Percentiles rank a stretch among this genome's conserved stretches.
These are phyloP conservation scores for Dactylorhiza incarnata DNA, from an alignment of 106 monocot species.

Conservation along the genomic window DNA sequence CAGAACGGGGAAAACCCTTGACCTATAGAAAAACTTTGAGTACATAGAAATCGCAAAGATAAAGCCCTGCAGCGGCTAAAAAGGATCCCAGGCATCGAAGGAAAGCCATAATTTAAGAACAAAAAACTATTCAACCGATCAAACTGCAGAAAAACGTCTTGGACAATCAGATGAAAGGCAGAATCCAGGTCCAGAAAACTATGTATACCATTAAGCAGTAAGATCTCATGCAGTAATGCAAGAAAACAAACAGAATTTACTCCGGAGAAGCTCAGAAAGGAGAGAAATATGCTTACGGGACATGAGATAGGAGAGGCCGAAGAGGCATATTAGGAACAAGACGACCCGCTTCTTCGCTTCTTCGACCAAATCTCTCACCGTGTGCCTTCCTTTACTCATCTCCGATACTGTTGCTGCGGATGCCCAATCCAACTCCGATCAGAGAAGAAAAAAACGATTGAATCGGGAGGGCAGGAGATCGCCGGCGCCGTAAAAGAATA, in stretches of 20 bases:
- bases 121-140: not conserved
- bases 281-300: slow-evolving; percentile 49
- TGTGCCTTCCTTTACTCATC: slow-evolving; percentile 38
- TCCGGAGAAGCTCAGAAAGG: not conserved
- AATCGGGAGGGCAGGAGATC: not conserved
- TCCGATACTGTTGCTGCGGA: not conserved
- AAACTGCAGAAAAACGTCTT: too few relatives aligned
- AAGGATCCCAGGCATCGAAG: not conserved
- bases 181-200: not conserved
- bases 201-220: not conserved
- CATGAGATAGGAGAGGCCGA: slow-evolving; percentile 81
- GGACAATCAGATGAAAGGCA: too few relatives aligned
- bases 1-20: not conserved
- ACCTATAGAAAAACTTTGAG: not conserved
- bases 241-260: slow-evolving; percentile 1
- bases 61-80: not conserved
- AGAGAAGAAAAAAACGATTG: not conserved
- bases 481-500: not conserved
- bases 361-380: slow-evolving; percentile 37
- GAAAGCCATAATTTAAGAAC: not conserved
- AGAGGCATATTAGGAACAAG: slow-evolving; percentile 43
- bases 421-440: not conserved
- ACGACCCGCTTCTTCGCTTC: slow-evolving; percentile 63
- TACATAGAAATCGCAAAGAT: not conserved
- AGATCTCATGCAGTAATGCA: not conserved